Base-by-base conservation (phyloP, 108 stramenopile genomes). In the Nitzschia putrida region DNA sequence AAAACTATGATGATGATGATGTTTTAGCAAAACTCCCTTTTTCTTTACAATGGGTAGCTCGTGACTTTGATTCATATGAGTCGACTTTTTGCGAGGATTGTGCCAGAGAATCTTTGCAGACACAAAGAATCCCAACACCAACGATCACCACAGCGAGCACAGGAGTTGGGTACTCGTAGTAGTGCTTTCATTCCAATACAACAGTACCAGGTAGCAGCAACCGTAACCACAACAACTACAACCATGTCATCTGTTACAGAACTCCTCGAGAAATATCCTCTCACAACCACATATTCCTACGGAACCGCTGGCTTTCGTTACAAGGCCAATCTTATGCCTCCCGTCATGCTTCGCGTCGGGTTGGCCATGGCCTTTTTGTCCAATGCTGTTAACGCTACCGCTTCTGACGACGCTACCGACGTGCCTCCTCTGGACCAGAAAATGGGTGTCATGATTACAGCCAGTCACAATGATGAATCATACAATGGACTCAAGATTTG, bases 401-500 rank as follows among this genome's bases (percentile, higher is more conserved):
- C 9, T 8, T 22, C 11, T 21, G 3, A 38, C 10, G 3, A 13
- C 13, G 44, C 22, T 8, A 40, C 21, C 9, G 3, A 34, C 10
- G 9, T 56, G 23, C 20, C 45, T 24, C 13, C 43, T 44, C 18
- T 39, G 38, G 22, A 7, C 6, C 57, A 84, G 10, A 71, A 70
- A 24, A 77, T 95, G 12, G 99, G 97, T 10, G 81, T 98, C 68
- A 98, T 98, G 97, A 90, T 99, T 41, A 99, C 99, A 10, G 99
- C 99, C 12, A 95, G 94, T 7, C 99, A 99, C 80, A 78, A 78
- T 55, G 78, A 90, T 43, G 92, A 86, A 76, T 54, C 53, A 4
- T 98, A 98, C 81, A 99, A 99, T 71, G 99, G 99, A 13, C 88
- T 98, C 73, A 99, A 99, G 83, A 68, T 98, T 13, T 88, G 95